A percentile compares a stretch with the other conserved stretches of the same genome.
Conservation (phyloP, 23 red algal species). For the Pyropia haitanensis region DNA sequence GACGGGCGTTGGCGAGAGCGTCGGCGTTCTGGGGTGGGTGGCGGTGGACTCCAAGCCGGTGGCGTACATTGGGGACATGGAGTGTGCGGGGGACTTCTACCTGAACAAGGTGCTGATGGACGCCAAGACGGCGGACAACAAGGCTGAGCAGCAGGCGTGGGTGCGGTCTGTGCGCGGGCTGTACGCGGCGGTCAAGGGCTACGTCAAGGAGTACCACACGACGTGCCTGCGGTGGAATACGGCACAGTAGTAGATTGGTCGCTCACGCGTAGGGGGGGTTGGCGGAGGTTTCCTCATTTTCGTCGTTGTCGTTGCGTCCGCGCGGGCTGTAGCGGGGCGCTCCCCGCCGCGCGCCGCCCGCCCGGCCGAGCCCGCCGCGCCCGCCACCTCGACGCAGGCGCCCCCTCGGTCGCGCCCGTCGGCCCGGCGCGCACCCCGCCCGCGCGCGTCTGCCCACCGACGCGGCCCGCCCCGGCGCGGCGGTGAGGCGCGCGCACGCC, state of each 20-base stretch:
- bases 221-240: constrained; percentile 51
- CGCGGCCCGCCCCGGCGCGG: too few relatives aligned
- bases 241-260: background rate
- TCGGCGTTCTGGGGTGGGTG: constrained; percentile 62
- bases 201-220: constrained; percentile 76
- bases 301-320: too few relatives aligned
- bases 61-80: constrained; percentile 48
- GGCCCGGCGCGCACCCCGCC: too few relatives aligned
- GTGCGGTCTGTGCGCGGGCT: constrained; percentile 25
- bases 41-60: constrained; percentile 56
- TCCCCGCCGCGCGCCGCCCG: too few relatives aligned
- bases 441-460: too few relatives aligned
- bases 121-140: constrained; percentile 51
- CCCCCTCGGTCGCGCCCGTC: too few relatives aligned
- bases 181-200: constrained; percentile 51
- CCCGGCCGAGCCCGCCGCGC: too few relatives aligned
- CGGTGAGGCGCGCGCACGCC: too few relatives aligned
- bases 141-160: constrained; percentile 33
- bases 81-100: constrained; percentile 46
- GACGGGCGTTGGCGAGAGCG: constrained; percentile 47
- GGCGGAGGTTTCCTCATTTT: too few relatives aligned
- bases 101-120: constrained; percentile 52
- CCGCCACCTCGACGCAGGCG: too few relatives aligned
- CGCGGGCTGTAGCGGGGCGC: too few relatives aligned
- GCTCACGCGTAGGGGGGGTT: background rate